Conservation (phyloP, 192 early-diverging fungal species). For the Backusella liffmaniae region DNA sequence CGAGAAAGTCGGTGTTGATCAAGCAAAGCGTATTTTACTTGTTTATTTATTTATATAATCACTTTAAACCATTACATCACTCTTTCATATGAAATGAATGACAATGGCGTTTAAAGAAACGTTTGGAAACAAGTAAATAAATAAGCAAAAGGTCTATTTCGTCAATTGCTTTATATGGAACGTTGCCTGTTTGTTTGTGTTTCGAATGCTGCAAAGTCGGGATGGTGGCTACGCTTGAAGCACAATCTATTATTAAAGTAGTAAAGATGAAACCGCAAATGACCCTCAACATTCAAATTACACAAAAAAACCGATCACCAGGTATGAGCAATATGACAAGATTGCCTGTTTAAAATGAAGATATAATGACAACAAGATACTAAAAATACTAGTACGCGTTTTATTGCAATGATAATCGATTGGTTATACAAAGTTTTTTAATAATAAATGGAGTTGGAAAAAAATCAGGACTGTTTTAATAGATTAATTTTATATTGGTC, state of each 20-base stretch:
- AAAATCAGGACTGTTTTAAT: neutral
- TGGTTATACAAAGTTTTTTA: neutral
- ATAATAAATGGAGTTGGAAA: neutral
- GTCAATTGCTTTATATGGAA: neutral
- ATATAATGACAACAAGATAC: neutral
- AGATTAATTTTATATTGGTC: neutral
- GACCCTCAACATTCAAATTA: neutral
- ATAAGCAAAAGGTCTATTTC: neutral
- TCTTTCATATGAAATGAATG: neutral
- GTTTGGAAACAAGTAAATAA: neutral
- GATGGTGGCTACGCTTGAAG: neutral
- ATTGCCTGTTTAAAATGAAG: neutral
- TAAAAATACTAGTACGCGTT: neutral
- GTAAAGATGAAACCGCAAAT: neutral
- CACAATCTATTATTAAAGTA: neutral
- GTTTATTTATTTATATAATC: no score
- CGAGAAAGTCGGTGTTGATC: neutral
- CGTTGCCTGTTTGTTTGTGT: neutral
- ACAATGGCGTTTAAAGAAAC: neutral
- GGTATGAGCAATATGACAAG: neutral
- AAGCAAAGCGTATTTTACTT: neutral
- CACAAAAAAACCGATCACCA: neutral
- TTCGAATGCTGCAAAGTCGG: slow-evolving; percentile 1
- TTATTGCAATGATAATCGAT: neutral
- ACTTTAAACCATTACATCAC: neutral